A percentile compares a stretch with the other conserved stretches of the same genome.
Evolutionary conservation across 192 early-diverging fungal genomes (phyloP).

Genomic region (Dissophora ornata): DNA sequence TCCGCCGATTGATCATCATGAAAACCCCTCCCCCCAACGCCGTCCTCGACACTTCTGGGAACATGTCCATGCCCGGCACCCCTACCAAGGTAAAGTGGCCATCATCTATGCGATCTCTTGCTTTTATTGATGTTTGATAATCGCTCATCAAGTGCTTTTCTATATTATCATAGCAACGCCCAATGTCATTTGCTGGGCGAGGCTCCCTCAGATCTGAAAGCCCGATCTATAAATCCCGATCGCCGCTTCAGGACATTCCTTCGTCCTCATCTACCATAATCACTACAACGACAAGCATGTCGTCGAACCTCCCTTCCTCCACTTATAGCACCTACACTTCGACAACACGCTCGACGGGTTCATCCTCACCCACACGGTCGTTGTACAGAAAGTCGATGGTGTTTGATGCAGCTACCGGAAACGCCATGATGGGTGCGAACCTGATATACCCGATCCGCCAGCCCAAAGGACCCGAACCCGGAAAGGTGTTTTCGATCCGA

Average conservation of each 20-base stretch:
- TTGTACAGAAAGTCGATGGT: constrained; percentile 64
- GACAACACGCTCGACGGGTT: constrained; percentile 42
- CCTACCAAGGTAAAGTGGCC: constrained; percentile 36
- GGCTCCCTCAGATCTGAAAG: constrained; percentile 46
- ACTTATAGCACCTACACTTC: constrained; percentile 51
- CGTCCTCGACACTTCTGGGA: constrained; percentile 6
- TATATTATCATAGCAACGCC: too few species aligned
- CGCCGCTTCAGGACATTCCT: constrained; percentile 34
- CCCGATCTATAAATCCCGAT: constrained; percentile 38
- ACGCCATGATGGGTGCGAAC: constrained; percentile 15
- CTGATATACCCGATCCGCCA: constrained; percentile 78
- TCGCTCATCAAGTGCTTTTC: too few species aligned
- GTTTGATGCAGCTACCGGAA: constrained; percentile 56
- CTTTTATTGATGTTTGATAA: not conserved
- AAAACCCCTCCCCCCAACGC: constrained; percentile 31
- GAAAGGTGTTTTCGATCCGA: constrained; percentile 78
- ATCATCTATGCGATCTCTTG: not conserved
- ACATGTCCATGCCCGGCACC: not conserved
- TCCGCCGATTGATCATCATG: constrained; percentile 59
- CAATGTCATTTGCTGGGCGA: constrained; percentile 51
- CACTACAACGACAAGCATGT: not conserved
- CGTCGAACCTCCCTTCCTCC: constrained; percentile 4
- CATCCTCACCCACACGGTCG: constrained; percentile 62
- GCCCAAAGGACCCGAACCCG: constrained; percentile 77
- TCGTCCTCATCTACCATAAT: constrained; percentile 13